Evolutionary conservation across 1,284 basidiomycete genomes (phyloP), one percentile per base, ranked within the genome.

Genomic region (Kwoniella shivajii): DNA sequence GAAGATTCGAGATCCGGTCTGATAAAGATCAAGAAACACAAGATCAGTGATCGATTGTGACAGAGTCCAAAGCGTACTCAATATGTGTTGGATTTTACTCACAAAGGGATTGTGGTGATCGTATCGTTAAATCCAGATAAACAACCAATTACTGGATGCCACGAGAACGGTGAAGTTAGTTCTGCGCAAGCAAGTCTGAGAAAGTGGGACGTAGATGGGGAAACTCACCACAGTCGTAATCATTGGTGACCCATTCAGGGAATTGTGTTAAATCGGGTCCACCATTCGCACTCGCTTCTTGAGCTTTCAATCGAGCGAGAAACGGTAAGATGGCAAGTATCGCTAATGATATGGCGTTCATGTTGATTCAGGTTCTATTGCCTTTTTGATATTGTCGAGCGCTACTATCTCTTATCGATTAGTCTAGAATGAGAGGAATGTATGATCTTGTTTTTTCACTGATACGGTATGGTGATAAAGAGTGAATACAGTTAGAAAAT

Each of bases 201-300:
- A 33, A n/a, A 45, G 27, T 16, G n/a, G 24, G n/a, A n/a, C n/a
- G 49, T n/a, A 22, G 45, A 41, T 18, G 27, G 42, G 18, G 45
- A 18, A 18, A 59, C 65, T 47, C 22, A 67, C 65, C 65, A 54
- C 67, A 69, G 22, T 59, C 34, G 39, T 69, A 69, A 46, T 69
- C 67, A 30, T 69, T 69, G 1, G 67, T 61, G 39, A 67, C 58
- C 67, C 67, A 69, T 4, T 63, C 51, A 13, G 67, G 67, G n/a
- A 13, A 47, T 26, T 47, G 30, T 16, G 45, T 34, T 24, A 47
- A 16, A 34, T 47, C 45, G 20, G 45, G 45, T 47, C 30, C 45
- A 47, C 45, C 45, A 33, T 36, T 36, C n/a, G 24, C 26, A 26
- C 45, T 22, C 3, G 42, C 10, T 14, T 46, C 44, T 39, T 36